Base-by-base conservation (phyloP, 1,284 basidiomycete genomes). In the Cutaneotrichosporon mucoides region DNA sequence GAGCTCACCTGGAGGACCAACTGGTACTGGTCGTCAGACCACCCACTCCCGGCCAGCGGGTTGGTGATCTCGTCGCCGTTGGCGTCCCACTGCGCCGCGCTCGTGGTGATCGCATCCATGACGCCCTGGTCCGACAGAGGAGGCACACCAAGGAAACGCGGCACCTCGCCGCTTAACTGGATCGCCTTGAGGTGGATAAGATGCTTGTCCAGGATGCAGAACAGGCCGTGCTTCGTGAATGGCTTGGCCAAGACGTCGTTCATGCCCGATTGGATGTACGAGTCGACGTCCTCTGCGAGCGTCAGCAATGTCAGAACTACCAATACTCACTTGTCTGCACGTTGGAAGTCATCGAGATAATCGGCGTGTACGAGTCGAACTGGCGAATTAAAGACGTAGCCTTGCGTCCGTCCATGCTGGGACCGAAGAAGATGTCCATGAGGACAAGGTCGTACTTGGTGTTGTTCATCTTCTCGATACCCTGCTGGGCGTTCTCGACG, bases 211-310 rank as follows among this genome's bases (percentile, higher is more conserved):
- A 98, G 86, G 85, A 97, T 93, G 63, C 88, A 87, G 55, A 95
- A 80, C 55, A 98, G 79, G 8, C 89, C 89, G 71, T 94, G 87
- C 75, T 93, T 92, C 12, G 91, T 95, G 79, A 98, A 98, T 1
- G 94, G 94, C 76, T 98, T 98, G 7, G 93, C 89, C n/a, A 85
- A 80, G 59, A 96, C 89, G 77, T 97, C 94, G 76, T 95, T 97
- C 94, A 97, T 97, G 24, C 92, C 88, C 13, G 73, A 73, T 47
- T 68, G 66, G 34, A 71, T 57, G 60, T 73, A 74, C 35, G 70
- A 70, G 53, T 69, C 66, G 60, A 77, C 71, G 56, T 74, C 74
- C 68, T 74, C 71, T 83, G 72, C 43, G 66, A 44, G 13, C 16
- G 60, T 61, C 50, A 61, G 51, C 50, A 24, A 11, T 38, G 36